Conservation (phyloP, 495 filamentous ascomycete species). For the Talaromyces trachyspermus region DNA sequence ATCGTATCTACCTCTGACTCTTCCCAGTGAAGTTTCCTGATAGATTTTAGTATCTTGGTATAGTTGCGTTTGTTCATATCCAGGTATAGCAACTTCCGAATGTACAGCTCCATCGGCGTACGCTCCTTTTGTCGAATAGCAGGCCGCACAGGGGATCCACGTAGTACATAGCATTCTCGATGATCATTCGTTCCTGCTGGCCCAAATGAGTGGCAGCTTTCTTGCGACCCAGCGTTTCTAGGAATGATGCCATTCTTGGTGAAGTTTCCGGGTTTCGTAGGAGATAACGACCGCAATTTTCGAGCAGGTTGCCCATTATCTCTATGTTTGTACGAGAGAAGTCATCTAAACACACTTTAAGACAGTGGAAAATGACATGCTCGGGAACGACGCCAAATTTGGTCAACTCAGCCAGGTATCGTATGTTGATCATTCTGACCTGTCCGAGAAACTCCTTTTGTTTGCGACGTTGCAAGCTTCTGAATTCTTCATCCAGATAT, state of each 20-base stretch:
- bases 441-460: constrained; percentile 95
- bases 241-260: constrained; percentile 83
- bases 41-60: constrained; percentile 83
- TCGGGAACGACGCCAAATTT: constrained; percentile 98
- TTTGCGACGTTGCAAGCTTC: constrained; percentile 95
- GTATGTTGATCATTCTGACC: constrained; percentile 88
- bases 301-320: constrained; percentile 93
- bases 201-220: constrained; percentile 92
- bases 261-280: constrained; percentile 90
- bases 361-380: constrained; percentile 97
- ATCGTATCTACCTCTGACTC: constrained; percentile 68
- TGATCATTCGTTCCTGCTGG: constrained; percentile 93
- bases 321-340: constrained; percentile 99
- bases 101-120: constrained; percentile 84
- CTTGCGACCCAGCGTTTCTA: constrained; percentile 93
- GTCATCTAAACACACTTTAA: constrained; percentile 95
- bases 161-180: constrained; percentile 98
- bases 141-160: constrained; percentile 91
- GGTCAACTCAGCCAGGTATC: constrained; percentile 93
- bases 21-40: constrained; percentile 96
- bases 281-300: constrained; percentile 94
- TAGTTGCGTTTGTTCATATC: constrained; percentile 94
- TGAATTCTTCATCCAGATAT: constrained; percentile 94
- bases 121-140: constrained; percentile 96
- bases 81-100: constrained; percentile 82